phyloP scores from a whole-genome alignment of 208 protist genomes.

The Trypanosoma boissoni region DNA sequence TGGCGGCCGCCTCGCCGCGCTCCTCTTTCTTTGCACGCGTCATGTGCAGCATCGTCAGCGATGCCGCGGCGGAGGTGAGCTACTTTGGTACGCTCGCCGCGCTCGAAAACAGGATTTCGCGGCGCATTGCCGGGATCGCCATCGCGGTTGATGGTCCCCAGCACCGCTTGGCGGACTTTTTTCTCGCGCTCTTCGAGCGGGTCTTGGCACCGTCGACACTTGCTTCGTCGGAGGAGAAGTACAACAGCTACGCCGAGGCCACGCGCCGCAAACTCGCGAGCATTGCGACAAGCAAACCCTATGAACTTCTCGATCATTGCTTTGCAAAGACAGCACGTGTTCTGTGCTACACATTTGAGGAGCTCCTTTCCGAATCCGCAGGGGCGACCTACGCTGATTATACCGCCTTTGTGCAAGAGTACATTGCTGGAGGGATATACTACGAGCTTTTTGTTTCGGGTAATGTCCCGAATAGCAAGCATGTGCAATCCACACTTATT shows the following conservation, averaged over 20 bases:
- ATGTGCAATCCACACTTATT: conserved; percentile 29
- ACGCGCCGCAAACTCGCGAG: conserved; percentile 30
- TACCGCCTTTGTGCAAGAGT: conserved; percentile 43
- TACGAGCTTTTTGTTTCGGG: conserved; percentile 65
- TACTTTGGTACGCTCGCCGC: conserved; percentile 72
- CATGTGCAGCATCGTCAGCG: conserved; percentile 40
- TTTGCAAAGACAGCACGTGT: conserved; percentile 27
- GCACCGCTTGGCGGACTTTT: conserved; percentile 45
- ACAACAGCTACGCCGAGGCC: conserved; percentile 41
- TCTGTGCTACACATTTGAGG: conserved; percentile 46
- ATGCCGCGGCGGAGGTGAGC: conserved; percentile 41
- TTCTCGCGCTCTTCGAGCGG: conserved; percentile 34
- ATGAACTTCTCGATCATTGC: conserved; percentile 28
- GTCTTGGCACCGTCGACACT: conserved; percentile 25
- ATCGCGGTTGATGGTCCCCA: conserved; percentile 56
- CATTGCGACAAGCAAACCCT: conserved; percentile 37
- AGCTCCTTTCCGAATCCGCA: conserved; percentile 36
- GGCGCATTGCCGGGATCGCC: conserved; percentile 28
- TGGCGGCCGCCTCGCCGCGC: conserved; percentile 38
- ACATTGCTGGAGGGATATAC: conserved; percentile 42
- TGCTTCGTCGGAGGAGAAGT: conserved; percentile 35
- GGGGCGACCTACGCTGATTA: conserved; percentile 49
- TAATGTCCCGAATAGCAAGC: conserved; percentile 44
- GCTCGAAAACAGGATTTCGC: conserved; percentile 38
- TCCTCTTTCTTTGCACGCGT: conserved; percentile 63